Evolutionary conservation across 2,329 filamentous ascomycete species (phyloP).

Genomic region (Fusarium floridanum): DNA sequence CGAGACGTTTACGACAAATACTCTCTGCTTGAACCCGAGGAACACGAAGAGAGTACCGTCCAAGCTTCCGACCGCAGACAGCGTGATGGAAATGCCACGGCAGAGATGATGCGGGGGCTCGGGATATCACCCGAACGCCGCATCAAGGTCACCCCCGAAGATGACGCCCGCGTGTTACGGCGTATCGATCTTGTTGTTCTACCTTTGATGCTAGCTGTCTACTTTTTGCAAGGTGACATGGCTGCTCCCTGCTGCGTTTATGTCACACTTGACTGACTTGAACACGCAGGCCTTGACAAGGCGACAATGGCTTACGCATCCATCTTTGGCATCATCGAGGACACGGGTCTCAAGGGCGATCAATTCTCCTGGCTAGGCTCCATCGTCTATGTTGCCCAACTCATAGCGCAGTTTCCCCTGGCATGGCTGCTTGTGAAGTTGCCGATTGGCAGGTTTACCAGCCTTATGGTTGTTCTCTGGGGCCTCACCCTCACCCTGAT

Average conservation of each 20-base stretch:
- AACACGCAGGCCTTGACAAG: conserved; percentile 3
- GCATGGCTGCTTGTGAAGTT: conserved; percentile 63
- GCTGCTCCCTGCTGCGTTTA: fast-evolving
- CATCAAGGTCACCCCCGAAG: conserved; percentile 37
- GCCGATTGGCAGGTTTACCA: conserved; percentile 65
- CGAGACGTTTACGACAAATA: conserved; percentile 1
- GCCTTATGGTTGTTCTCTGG: conserved; percentile 62
- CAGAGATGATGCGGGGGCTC: conserved; percentile 21
- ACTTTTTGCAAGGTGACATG: conserved; percentile 31
- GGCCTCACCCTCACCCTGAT: conserved; percentile 59
- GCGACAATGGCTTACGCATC: conserved; percentile 22
- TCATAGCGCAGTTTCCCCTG: conserved; percentile 65
- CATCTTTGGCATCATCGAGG: conserved; percentile 36
- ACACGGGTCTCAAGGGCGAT: conserved; percentile 24
- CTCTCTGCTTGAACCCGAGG: conserved; percentile 19
- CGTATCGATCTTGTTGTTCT: conserved; percentile 37
- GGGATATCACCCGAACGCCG: conserved; percentile 30
- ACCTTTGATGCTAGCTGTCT: conserved; percentile 39
- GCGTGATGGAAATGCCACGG: conserved; percentile 3
- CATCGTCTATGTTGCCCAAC: conserved; percentile 67
- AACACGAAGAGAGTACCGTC: conserved; percentile 9
- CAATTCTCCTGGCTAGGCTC: conserved; percentile 66
- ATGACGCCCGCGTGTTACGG: conserved; percentile 34
- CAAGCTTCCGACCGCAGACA: not conserved
- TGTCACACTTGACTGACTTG: not conserved